Percentiles rank a stretch among this genome's conserved stretches.
phyloP scores from a whole-genome alignment of 106 monocot genomes.

The Narthecium ossifragum region DNA sequence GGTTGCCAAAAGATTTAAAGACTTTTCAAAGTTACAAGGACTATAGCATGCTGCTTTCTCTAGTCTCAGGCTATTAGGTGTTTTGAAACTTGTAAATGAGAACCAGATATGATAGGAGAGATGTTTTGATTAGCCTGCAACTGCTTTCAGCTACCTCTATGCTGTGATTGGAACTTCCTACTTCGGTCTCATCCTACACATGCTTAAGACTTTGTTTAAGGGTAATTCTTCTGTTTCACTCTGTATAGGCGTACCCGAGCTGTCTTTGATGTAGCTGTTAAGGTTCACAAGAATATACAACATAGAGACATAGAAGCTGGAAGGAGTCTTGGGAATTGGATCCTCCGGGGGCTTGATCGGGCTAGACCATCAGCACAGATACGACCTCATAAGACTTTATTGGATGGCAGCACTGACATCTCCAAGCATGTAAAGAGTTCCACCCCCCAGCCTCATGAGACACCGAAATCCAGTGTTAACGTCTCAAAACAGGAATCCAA shows the following conservation, averaged over 20 bases:
- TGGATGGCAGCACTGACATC: background rate
- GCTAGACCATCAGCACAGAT: slow-evolving; percentile 15
- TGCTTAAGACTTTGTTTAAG: background rate
- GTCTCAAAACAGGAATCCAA: background rate
- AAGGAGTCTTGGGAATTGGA: slow-evolving; percentile 4
- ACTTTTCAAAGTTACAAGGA: too few species aligned
- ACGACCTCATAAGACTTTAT: background rate
- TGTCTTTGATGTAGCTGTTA: slow-evolving; percentile 13
- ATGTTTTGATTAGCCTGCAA: too few species aligned
- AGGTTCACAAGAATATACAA: slow-evolving; percentile 12
- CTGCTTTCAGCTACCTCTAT: too few species aligned
- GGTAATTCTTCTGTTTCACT: background rate
- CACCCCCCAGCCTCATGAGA: background rate
- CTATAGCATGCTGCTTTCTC: too few species aligned
- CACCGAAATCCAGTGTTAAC: background rate
- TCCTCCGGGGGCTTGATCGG: slow-evolving; percentile 15
- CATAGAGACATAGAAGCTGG: slow-evolving; percentile 16
- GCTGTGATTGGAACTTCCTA: background rate
- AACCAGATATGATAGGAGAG: too few species aligned
- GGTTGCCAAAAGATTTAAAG: too few species aligned
- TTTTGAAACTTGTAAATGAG: too few species aligned
- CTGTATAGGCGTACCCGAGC: slow-evolving; percentile 8
- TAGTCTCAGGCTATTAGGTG: too few species aligned
- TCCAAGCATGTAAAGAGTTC: background rate
- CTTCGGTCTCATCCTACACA: background rate